Percentiles rank a stretch among this genome's conserved stretches.
phyloP scores from a whole-genome alignment of 106 monocot genomes.

The Posidonia australis region DNA sequence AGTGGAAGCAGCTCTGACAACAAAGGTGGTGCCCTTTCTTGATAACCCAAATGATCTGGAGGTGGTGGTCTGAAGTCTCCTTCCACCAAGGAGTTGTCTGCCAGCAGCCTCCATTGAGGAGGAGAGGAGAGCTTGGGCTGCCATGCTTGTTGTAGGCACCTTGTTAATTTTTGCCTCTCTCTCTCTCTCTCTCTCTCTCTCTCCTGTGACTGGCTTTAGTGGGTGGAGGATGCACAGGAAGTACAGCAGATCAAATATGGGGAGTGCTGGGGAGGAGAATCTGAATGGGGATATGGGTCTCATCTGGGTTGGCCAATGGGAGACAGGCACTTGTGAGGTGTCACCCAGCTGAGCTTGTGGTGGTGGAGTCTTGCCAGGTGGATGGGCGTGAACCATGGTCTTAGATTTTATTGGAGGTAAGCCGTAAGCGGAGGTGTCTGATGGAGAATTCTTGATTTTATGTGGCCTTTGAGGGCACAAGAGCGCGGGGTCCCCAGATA shows the following conservation, averaged over 20 bases:
- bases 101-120: constrained; percentile 72
- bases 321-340: constrained; percentile 10
- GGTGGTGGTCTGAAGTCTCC: constrained; percentile 31
- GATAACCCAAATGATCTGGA: constrained; percentile 30
- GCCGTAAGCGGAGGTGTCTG: no score
- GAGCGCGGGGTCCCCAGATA: no score
- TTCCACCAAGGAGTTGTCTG: constrained; percentile 60
- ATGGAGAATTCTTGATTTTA: no score
- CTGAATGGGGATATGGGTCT: constrained; percentile 22
- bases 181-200: no score
- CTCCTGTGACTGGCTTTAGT: not conserved
- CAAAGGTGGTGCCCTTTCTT: constrained; percentile 40
- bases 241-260: constrained; percentile 11
- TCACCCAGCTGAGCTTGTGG: constrained; percentile 5
- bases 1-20: constrained; percentile 64
- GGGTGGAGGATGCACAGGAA: constrained; percentile 1
- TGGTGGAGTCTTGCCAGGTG: not conserved
- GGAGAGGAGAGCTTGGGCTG: constrained; percentile 76
- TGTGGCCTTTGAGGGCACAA: no score
- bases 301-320: constrained; percentile 27
- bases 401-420: constrained; percentile 8
- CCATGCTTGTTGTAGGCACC: constrained; percentile 26
- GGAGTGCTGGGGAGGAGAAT: constrained; percentile 22
- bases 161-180: no score
- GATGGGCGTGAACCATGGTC: constrained; percentile 7